phyloP scores from a whole-genome alignment of 306 rosid genomes.

The Vigna trinervia region DNA sequence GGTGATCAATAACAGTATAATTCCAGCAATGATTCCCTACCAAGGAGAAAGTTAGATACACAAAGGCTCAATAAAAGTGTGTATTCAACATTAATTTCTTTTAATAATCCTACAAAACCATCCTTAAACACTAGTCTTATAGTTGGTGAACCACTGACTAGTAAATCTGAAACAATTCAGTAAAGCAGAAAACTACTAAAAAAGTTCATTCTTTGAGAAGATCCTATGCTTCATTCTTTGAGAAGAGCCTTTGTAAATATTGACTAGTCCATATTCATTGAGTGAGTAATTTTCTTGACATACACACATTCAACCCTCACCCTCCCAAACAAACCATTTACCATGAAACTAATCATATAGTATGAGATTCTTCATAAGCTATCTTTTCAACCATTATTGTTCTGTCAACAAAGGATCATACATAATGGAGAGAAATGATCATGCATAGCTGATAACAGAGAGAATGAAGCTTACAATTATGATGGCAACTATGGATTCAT shows the following conservation, averaged over 20 bases:
- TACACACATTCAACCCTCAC: neutral
- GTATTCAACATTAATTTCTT: too few species aligned
- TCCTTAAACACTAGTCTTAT: too few species aligned
- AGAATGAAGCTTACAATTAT: conserved; percentile 52
- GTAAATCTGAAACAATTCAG: neutral
- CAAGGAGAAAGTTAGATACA: conserved; percentile 25
- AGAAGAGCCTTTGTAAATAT: neutral
- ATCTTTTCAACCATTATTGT: neutral
- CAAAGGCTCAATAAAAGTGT: neutral
- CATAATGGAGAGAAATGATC: neutral
- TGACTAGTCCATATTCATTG: neutral
- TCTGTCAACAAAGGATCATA: neutral
- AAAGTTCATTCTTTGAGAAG: neutral
- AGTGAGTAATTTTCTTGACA: neutral
- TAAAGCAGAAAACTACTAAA: conserved; percentile 6
- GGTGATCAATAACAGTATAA: conserved; percentile 61
- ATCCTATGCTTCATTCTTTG: neutral
- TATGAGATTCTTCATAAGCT: neutral
- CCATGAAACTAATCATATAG: neutral
- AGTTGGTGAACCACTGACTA: neutral
- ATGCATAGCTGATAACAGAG: neutral
- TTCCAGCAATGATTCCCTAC: conserved; percentile 77
- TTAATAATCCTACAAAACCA: too few species aligned
- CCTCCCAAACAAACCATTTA: neutral
- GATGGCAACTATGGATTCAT: conserved; percentile 92